Evolutionary conservation across 1,284 basidiomycete genomes (phyloP).

Genomic region (Singerocomus inundabilis): DNA sequence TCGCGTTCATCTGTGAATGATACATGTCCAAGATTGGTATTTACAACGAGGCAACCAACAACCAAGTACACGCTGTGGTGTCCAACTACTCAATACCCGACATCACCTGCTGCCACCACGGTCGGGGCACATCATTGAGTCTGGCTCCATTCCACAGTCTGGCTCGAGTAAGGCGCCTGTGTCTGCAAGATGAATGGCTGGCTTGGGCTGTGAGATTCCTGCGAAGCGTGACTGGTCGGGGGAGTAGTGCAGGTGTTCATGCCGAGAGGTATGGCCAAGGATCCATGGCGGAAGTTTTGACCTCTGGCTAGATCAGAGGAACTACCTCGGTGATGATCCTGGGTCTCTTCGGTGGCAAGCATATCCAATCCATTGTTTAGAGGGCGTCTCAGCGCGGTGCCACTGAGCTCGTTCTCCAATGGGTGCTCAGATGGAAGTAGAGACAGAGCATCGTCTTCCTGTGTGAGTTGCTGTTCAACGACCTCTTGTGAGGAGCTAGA

Average conservation of each 20-base stretch:
- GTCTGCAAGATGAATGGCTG: constrained; percentile 40
- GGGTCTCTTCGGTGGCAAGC: neutral
- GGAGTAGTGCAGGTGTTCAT: neutral
- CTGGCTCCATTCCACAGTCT: constrained; percentile 25
- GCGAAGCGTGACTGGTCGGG: constrained; percentile 9
- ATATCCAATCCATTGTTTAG: constrained; percentile 22
- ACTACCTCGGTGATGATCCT: neutral
- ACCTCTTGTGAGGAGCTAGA: constrained; percentile 32
- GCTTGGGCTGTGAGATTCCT: constrained; percentile 18
- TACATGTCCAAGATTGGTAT: neutral
- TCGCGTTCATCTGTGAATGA: constrained; percentile 14
- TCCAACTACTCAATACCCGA: neutral
- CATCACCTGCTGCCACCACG: neutral
- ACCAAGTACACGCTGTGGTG: neutral
- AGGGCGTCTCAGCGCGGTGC: constrained; percentile 31
- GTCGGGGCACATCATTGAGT: constrained; percentile 8
- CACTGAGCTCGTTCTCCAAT: constrained; percentile 8
- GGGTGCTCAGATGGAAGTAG: neutral
- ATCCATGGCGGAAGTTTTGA: constrained; percentile 21
- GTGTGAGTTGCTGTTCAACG: constrained; percentile 33
- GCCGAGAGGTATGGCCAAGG: constrained; percentile 20
- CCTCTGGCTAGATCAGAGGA: constrained; percentile 12
- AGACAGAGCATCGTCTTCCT: constrained; percentile 20
- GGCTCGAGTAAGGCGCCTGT: constrained; percentile 53
- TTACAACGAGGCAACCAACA: constrained; percentile 18